phyloP scores from a whole-genome alignment of 768 basidiomycete species.

The Strobilomyces echinocephalus region DNA sequence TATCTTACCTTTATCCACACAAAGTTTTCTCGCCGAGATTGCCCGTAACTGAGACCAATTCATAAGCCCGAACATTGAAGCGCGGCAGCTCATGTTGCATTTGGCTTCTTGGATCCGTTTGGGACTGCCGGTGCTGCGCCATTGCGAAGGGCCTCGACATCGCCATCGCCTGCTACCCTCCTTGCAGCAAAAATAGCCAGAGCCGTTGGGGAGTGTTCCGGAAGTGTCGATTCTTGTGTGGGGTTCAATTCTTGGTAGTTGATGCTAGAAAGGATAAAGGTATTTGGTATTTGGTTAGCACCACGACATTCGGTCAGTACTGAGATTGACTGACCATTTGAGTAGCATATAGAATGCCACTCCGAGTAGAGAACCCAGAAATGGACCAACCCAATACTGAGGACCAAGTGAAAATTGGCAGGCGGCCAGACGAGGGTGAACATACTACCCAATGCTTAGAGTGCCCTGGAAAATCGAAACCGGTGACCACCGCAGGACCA shows the following conservation, averaged over 20 bases:
- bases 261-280: conserved; percentile 13
- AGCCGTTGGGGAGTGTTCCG: conserved; percentile 23
- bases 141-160: conserved; percentile 4
- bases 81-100: background rate
- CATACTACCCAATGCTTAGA: conserved; percentile 59
- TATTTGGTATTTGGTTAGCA: background rate
- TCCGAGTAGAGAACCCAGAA: conserved; percentile 59
- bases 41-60: background rate
- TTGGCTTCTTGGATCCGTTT: background rate
- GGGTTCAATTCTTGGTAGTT: conserved; percentile 29
- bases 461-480: conserved; percentile 39
- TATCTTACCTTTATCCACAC: background rate
- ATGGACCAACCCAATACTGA: conserved; percentile 70
- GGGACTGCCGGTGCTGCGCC: background rate
- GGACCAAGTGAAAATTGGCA: conserved; percentile 4
- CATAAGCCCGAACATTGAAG: background rate
- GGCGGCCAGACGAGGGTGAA: conserved; percentile 1
- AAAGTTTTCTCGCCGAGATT: background rate
- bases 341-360: conserved; percentile 53
- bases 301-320: background rate
- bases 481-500: conserved; percentile 64
- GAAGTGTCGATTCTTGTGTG: conserved; percentile 25
- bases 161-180: background rate
- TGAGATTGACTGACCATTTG: conserved; percentile 40
- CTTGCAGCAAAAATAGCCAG: conserved; percentile 13